Percentiles rank a stretch among this genome's conserved stretches.
phyloP scores from a whole-genome alignment of 345 rosid genomes.

The Firmiana major region DNA sequence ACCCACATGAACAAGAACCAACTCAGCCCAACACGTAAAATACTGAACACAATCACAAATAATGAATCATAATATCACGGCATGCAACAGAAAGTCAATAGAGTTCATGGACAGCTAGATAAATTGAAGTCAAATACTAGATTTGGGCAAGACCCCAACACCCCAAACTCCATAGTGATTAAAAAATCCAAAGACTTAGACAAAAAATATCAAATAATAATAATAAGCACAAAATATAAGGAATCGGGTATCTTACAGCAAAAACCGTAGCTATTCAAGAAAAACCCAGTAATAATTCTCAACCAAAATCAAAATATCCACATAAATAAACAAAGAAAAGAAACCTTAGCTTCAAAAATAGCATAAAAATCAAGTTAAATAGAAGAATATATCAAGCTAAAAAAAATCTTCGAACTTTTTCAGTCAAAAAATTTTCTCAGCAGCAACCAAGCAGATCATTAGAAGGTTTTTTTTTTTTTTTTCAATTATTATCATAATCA shows the following conservation, averaged over 20 bases:
- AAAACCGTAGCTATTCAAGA: not conserved
- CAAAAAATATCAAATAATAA: not conserved
- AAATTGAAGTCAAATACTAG: not conserved
- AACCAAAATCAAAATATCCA: not conserved
- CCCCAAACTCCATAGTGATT: not conserved
- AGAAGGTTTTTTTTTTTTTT: not conserved
- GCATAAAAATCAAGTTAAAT: not conserved
- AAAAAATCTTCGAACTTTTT: not conserved
- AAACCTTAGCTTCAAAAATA: not conserved
- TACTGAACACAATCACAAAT: not conserved
- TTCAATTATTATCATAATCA: not conserved
- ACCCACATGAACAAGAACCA: not conserved
- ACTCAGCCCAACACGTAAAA: not conserved
- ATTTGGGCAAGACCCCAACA: not conserved
- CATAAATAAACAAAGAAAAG: not conserved
- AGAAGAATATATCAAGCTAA: not conserved
- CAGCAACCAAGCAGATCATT: constrained; percentile 4
- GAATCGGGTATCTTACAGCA: not conserved
- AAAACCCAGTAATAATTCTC: not conserved
- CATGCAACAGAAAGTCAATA: not conserved
- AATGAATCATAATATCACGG: not conserved
- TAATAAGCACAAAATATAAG: not conserved
- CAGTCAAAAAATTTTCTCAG: not conserved
- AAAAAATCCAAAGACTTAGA: not conserved
- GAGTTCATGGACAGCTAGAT: not conserved